phyloP scores from a whole-genome alignment of 208 protist species.

The Trypanosoma mega region DNA sequence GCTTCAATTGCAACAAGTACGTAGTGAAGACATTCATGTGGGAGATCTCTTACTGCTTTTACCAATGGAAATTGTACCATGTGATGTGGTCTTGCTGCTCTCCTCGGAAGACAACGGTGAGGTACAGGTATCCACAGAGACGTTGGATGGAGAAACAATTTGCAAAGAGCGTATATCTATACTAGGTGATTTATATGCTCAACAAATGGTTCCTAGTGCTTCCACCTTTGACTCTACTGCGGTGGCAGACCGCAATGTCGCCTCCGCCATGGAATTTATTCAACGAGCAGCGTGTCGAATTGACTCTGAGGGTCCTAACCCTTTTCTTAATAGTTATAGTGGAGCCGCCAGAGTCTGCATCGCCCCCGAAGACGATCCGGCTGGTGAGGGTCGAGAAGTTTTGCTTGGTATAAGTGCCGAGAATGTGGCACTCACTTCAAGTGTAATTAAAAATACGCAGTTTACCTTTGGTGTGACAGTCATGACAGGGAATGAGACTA shows the following conservation, averaged over 20 bases:
- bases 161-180: conserved; percentile 70
- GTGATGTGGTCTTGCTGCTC: conserved; percentile 83
- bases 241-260: conserved; percentile 80
- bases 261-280: conserved; percentile 44
- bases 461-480: conserved; percentile 78
- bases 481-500: conserved; percentile 94
- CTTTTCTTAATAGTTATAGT: conserved; percentile 54
- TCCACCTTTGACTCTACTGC: conserved; percentile 89
- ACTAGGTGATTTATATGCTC: conserved; percentile 41
- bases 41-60: conserved; percentile 76
- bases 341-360: conserved; percentile 29
- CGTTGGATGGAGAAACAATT: conserved; percentile 90
- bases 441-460: conserved; percentile 77
- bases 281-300: conserved; percentile 33
- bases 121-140: conserved; percentile 86
- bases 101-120: conserved; percentile 65
- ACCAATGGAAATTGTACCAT: conserved; percentile 78
- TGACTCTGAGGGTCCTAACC: conserved; percentile 62
- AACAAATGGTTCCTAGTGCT: conserved; percentile 5
- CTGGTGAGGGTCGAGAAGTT: conserved; percentile 12
- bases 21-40: conserved; percentile 66
- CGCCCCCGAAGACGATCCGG: conserved; percentile 12
- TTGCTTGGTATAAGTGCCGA: conserved; percentile 38
- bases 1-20: conserved; percentile 33
- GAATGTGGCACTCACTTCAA: conserved; percentile 81